phyloP scores from a whole-genome alignment of 2,329 filamentous ascomycete species.

The Purpureocillium lavendulum region DNA sequence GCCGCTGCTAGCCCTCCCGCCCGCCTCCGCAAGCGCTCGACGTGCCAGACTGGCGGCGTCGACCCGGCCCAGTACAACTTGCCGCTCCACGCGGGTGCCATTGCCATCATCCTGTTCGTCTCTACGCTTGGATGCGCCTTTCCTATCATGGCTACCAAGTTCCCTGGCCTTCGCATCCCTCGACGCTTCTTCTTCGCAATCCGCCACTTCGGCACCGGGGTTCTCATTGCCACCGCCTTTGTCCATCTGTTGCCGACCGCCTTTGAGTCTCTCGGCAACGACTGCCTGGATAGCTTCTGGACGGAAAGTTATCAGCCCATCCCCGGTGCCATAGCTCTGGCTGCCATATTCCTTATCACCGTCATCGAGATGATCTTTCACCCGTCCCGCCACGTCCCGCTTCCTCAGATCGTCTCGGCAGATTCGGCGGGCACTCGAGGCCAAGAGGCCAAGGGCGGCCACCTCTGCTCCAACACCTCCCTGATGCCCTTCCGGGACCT shows the following conservation, averaged over 20 bases:
- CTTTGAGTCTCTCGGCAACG: conserved; percentile 53
- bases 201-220: conserved; percentile 70
- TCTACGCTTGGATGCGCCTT: conserved; percentile 42
- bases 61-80: conserved; percentile 40
- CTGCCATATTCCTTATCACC: conserved; percentile 70
- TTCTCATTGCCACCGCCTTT: conserved; percentile 68
- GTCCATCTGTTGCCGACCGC: conserved; percentile 65
- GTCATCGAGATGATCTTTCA: conserved; percentile 66
- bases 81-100: conserved; percentile 47
- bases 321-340: conserved; percentile 72
- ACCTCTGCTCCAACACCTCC: conserved; percentile 10
- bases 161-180: conserved; percentile 46
- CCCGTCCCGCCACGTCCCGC: conserved; percentile 25
- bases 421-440: background rate
- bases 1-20: conserved; percentile 5
- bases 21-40: conserved; percentile 16
- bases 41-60: conserved; percentile 20
- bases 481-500: conserved; percentile 23
- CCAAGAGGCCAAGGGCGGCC: background rate
- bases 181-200: conserved; percentile 46
- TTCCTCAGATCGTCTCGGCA: conserved; percentile 5
- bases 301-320: conserved; percentile 67
- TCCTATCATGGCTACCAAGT: conserved; percentile 43
- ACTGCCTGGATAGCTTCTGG: conserved; percentile 67
- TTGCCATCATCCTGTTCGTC: conserved; percentile 40